These are phyloP conservation scores for Aspergillus calidoustus DNA, from an alignment of 2,329 filamentous ascomycete genomes.

Conservation along the genomic window DNA sequence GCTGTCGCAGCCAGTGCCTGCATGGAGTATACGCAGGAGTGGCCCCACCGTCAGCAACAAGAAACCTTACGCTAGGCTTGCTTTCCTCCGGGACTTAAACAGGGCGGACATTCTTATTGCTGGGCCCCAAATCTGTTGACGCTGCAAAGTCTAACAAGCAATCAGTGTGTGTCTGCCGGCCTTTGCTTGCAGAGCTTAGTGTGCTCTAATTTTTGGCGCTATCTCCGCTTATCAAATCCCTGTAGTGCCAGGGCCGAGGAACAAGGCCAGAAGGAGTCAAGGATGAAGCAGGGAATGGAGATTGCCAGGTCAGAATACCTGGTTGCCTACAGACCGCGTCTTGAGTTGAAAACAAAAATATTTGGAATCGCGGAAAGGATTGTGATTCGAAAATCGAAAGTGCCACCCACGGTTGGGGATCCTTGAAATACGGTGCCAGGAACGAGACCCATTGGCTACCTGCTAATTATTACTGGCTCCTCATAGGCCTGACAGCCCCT, in stretches of 20 bases:
- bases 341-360: background rate
- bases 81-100: background rate
- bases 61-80: background rate
- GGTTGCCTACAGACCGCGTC: background rate
- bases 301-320: background rate
- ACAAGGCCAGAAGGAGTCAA: background rate
- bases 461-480: background rate
- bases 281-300: constrained; percentile 1
- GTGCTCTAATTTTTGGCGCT: background rate
- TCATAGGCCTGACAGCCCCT: background rate
- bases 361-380: background rate
- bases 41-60: constrained; percentile 4
- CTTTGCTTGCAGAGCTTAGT: background rate
- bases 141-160: background rate
- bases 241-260: background rate
- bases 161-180: background rate
- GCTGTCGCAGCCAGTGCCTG: constrained; percentile 4
- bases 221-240: background rate
- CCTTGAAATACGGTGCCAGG: background rate
- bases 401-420: background rate
- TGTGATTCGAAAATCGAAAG: background rate
- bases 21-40: background rate
- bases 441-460: background rate
- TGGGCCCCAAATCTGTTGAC: background rate
- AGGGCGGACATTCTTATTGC: background rate